Conservation (phyloP, 805 yeast species). For the Kodamaea nitidulidarum region DNA sequence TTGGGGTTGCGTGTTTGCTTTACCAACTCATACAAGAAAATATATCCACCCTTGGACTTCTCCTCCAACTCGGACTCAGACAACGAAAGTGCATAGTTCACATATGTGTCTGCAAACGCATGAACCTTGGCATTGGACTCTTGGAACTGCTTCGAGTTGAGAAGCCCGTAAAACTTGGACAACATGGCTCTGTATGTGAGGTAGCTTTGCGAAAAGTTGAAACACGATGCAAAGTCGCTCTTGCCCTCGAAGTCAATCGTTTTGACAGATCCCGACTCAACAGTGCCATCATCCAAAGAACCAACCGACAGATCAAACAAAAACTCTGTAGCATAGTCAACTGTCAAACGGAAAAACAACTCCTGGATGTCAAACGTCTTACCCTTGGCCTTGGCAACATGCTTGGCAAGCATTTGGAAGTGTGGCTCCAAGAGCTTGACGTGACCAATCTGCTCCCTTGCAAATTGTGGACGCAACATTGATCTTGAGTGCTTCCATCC, state of each 20-base stretch:
- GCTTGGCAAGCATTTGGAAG: constrained; percentile 31
- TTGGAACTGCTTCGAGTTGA: constrained; percentile 17
- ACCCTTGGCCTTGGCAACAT: constrained; percentile 25
- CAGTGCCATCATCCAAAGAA: constrained; percentile 24
- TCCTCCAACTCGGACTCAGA: constrained; percentile 27
- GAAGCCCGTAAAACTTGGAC: constrained; percentile 15
- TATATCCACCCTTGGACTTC: constrained; percentile 35
- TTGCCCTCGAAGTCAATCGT: constrained; percentile 27
- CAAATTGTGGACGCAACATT: constrained; percentile 43
- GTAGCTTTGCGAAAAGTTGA: constrained; percentile 29
- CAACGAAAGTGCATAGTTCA: constrained; percentile 32
- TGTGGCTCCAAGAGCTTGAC: constrained; percentile 39
- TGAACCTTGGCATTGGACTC: constrained; percentile 22
- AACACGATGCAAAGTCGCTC: constrained; percentile 30
- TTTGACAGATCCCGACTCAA: constrained; percentile 4
- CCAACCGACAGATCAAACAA: constrained; percentile 39
- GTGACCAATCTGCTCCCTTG: constrained; percentile 41
- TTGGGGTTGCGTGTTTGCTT: constrained; percentile 46
- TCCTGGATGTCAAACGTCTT: constrained; percentile 34
- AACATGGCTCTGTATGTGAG: constrained; percentile 24
- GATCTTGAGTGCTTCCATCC: constrained; percentile 44
- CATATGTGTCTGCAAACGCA: constrained; percentile 37
- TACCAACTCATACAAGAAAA: constrained; percentile 46
- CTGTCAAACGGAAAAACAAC: constrained; percentile 35
- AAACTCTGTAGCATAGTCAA: constrained; percentile 40